phyloP scores from a whole-genome alignment of 2,329 filamentous ascomycete genomes.

The Macroventuria anomochaeta region DNA sequence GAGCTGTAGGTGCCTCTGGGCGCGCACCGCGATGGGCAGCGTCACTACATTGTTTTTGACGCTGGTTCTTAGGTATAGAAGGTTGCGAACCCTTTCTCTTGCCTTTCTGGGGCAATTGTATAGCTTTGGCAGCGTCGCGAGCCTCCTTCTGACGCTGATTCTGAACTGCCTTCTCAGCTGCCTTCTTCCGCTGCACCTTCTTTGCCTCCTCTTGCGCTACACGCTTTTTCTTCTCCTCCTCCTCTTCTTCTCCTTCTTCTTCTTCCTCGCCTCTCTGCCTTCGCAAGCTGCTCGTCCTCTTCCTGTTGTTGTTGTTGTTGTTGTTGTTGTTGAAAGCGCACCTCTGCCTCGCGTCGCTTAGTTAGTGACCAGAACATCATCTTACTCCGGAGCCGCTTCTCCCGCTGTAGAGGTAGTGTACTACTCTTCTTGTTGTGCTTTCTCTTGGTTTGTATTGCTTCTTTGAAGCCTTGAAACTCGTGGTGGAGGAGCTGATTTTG shows the following conservation, averaged over 20 bases:
- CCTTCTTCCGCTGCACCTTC: not conserved
- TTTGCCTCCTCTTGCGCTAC: not conserved
- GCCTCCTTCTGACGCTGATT: no score
- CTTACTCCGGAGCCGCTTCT: not conserved
- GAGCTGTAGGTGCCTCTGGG: no score
- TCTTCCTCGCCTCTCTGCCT: not conserved
- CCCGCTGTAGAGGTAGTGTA: not conserved
- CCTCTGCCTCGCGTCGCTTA: no score
- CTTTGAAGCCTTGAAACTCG: not conserved
- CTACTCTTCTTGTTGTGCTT: not conserved
- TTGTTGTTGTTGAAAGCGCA: not conserved
- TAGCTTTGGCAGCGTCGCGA: no score
- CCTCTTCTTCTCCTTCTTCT: not conserved
- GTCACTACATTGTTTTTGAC: no score
- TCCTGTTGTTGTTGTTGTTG: conserved; percentile 7
- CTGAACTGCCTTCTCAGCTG: no score
- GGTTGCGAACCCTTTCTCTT: no score
- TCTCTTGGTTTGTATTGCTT: not conserved
- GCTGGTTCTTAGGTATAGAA: no score
- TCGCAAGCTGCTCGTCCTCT: not conserved
- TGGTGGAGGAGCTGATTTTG: not conserved
- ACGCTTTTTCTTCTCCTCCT: not conserved
- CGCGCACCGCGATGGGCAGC: no score
- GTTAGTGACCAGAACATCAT: no score
- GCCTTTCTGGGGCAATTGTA: no score